Conservation (phyloP, 2,329 filamentous ascomycete species). For the Ascochyta lentis region DNA sequence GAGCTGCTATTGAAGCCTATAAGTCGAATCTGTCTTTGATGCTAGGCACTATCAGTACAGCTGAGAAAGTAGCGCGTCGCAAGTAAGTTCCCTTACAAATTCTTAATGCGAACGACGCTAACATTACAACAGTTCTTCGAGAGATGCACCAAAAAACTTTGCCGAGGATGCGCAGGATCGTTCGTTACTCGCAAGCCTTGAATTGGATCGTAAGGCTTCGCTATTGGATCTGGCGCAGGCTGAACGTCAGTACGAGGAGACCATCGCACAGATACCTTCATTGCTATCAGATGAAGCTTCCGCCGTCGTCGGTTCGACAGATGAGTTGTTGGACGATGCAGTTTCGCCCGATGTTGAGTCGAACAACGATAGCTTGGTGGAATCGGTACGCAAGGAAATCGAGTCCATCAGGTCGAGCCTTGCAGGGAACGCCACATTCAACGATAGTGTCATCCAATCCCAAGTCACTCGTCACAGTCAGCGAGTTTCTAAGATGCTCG, state of each 20-base stretch:
- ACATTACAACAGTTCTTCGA: neutral
- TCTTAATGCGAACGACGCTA: neutral
- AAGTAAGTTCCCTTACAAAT: constrained; percentile 3
- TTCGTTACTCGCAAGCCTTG: constrained; percentile 20
- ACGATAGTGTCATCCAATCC: too few species aligned
- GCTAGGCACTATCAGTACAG: constrained; percentile 29
- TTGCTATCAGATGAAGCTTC: too few species aligned
- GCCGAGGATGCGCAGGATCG: constrained; percentile 24
- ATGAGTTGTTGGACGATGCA: neutral
- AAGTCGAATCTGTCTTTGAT: constrained; percentile 30
- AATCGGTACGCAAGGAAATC: constrained; percentile 1
- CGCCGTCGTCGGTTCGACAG: too few species aligned
- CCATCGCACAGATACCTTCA: neutral
- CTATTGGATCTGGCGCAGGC: neutral
- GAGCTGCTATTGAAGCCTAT: constrained; percentile 31
- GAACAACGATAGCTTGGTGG: neutral
- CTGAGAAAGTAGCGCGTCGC: constrained; percentile 24
- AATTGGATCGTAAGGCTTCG: constrained; percentile 23
- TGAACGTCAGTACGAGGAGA: too few species aligned
- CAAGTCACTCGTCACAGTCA: too few species aligned
- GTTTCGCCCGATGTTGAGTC: neutral
- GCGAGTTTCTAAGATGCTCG: too few species aligned
- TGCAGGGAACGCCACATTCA: too few species aligned
- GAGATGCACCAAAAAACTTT: neutral
- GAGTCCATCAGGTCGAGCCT: neutral